Evolutionary conservation across 306 rosid genomes (phyloP).

Genomic region (Quercus robur): DNA sequence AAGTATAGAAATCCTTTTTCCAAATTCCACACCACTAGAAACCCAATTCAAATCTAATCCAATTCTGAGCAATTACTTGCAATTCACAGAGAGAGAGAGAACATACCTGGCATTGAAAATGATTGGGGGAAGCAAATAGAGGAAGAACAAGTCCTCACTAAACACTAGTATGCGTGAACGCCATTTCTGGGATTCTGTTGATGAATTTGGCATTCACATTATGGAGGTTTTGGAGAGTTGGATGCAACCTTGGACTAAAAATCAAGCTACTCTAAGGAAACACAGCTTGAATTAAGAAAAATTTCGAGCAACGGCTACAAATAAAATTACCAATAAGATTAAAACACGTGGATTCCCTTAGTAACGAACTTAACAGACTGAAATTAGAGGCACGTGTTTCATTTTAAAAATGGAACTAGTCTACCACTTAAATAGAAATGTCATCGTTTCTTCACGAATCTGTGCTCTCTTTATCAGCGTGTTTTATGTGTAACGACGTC

Average conservation of each 20-base stretch:
- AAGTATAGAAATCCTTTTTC: not conserved
- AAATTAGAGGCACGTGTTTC: too few relatives aligned
- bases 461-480: too few relatives aligned
- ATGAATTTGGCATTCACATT: conserved; percentile 24
- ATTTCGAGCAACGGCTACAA: too few relatives aligned
- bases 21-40: not conserved
- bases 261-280: too few relatives aligned
- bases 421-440: too few relatives aligned
- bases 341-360: too few relatives aligned
- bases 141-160: conserved; percentile 73
- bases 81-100: not conserved
- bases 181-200: conserved; percentile 21
- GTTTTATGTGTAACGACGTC: too few relatives aligned
- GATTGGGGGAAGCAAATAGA: conserved; percentile 82
- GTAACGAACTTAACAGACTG: too few relatives aligned
- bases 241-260: not conserved
- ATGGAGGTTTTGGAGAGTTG: not conserved
- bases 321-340: too few relatives aligned
- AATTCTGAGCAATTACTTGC: not conserved
- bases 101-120: conserved; percentile 78
- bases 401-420: too few relatives aligned
- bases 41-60: not conserved
- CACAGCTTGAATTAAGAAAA: too few relatives aligned
- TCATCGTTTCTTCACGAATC: too few relatives aligned
- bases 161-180: conserved; percentile 41